Percentiles rank a stretch among this genome's conserved stretches.
Conservation (phyloP, 345 rosid species). For the Eucalyptus pumila region DNA sequence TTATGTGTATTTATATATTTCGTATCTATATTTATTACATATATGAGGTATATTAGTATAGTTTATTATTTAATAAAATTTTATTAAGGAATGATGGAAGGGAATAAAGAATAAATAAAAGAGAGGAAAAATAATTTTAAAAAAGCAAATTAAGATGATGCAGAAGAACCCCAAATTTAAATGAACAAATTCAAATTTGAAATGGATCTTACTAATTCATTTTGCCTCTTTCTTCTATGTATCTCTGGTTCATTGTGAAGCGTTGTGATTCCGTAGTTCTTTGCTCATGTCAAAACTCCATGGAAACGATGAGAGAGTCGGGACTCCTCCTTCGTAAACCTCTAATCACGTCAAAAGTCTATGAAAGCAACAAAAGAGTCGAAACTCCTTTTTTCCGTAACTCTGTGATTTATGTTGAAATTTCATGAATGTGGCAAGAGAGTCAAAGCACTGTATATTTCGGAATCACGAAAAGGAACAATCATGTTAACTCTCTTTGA, state of each 20-base stretch:
- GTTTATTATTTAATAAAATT: too few species aligned
- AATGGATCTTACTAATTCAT: neutral
- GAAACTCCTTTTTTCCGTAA: neutral
- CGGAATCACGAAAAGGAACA: neutral
- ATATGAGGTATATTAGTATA: neutral
- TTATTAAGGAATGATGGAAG: neutral
- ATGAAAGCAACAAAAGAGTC: neutral
- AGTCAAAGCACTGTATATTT: too few species aligned
- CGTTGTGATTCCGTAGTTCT: too few species aligned
- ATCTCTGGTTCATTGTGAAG: neutral
- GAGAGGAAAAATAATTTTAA: neutral
- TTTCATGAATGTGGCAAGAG: neutral
- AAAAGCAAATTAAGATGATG: neutral
- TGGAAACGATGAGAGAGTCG: neutral
- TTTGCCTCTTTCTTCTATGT: neutral
- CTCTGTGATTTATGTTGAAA: neutral
- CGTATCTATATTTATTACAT: neutral
- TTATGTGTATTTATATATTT: too few species aligned
- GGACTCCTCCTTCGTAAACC: neutral
- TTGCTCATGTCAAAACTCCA: too few species aligned
- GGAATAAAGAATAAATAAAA: neutral
- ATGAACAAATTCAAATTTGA: too few species aligned
- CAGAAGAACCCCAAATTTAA: neutral
- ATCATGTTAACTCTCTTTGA: neutral
- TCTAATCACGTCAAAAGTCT: neutral